Base-by-base conservation (phyloP, 495 filamentous ascomycete species). In the Stereocaulon alpinum region DNA sequence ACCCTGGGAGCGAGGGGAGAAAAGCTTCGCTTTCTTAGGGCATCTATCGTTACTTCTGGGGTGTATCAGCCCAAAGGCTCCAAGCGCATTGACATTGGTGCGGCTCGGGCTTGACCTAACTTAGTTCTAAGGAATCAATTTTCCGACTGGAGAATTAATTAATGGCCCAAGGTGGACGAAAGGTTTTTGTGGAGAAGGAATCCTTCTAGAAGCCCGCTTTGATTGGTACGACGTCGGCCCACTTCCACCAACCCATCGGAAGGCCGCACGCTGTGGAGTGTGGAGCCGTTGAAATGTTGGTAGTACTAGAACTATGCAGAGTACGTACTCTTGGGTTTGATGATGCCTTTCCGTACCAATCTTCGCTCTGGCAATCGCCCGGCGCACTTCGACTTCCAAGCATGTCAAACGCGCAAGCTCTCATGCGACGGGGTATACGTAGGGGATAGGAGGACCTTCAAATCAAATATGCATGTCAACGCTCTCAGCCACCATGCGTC, bases 121-220 rank as follows among this genome's bases (percentile, higher is more conserved):
- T n/a, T n/a, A n/a, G n/a, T n/a, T n/a, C n/a, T n/a, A n/a, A 52
- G 17, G 11, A 50, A 50, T 52, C 27, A 52, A 52, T 52, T 52
- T 52, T 37, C 49, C 49, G 49, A 52, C 27, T 52, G 49, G 29
- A 32, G 30, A 29, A n/a, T n/a, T n/a, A n/a, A n/a, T n/a, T n/a
- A n/a, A 52, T 44, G 18, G 34, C 47, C 47, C 11, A 48, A 10
- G 47, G 27, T 17, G 2, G 6, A 15, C 47, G 24, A 50, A 50
- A 50, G 47, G 24, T n/a, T 50, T 50, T 50, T 50, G 27, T 32
- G 47, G 22, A 50, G 47, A 47, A 37, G 30, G 20, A 49, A n/a
- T 29, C 57, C 57, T 59, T 59, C 57, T 40, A 53, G 57, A 59
- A 59, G 48, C 57, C 40, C 24, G 18, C 41, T 52, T 24, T 34